Evolutionary conservation across 108 stramenopile species (phyloP).

Genomic region (Fragilaria radians): DNA sequence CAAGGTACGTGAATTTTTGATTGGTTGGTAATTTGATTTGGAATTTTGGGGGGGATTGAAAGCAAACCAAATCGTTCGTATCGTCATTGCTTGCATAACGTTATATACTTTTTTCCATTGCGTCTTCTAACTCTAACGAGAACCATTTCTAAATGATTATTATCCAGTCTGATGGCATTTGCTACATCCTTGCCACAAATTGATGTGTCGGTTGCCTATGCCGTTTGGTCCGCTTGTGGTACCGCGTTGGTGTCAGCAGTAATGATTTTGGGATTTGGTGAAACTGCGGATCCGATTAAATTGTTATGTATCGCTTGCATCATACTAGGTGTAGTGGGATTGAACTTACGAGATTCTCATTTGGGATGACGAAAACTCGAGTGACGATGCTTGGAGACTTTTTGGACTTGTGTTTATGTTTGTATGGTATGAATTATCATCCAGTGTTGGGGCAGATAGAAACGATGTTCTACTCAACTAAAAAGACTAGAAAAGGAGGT

Average conservation of each 20-base stretch:
- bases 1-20: slow-evolving; percentile 9
- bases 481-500: too few relatives aligned
- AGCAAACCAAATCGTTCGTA: too few relatives aligned
- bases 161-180: slow-evolving; percentile 22
- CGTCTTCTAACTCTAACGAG: neutral
- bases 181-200: slow-evolving; percentile 22
- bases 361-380: too few relatives aligned
- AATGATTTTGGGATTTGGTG: slow-evolving; percentile 30
- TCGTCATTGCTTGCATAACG: neutral
- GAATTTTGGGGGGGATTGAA: too few relatives aligned
- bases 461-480: too few relatives aligned
- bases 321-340: slow-evolving; percentile 39
- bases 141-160: neutral
- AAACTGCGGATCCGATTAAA: slow-evolving; percentile 23
- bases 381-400: too few relatives aligned
- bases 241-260: slow-evolving; percentile 31
- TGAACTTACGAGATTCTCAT: slow-evolving; percentile 17
- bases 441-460: too few relatives aligned
- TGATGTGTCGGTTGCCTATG: slow-evolving; percentile 42
- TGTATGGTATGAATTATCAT: too few relatives aligned
- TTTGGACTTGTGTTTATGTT: too few relatives aligned
- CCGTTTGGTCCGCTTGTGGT: slow-evolving; percentile 43
- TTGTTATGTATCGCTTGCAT: slow-evolving; percentile 26
- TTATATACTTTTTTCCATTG: neutral
- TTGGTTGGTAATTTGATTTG: too few relatives aligned